Evolutionary conservation across 2,329 filamentous ascomycete species (phyloP).

Genomic region (Salinomyces thailandicus): DNA sequence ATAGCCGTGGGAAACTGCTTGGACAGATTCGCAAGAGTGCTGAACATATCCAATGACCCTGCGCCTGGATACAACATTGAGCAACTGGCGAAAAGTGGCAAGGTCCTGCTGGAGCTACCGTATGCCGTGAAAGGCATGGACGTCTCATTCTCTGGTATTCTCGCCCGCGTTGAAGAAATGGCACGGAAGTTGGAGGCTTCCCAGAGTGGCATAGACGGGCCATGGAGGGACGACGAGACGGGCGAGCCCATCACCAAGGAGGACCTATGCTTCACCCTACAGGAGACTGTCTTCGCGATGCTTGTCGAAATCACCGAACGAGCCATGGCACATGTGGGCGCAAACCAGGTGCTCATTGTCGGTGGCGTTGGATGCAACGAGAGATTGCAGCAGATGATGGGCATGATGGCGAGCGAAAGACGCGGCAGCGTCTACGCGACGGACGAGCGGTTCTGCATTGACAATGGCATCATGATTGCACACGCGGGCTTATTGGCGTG

Average conservation of each 20-base stretch:
- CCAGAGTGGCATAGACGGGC: slow-evolving; percentile 12
- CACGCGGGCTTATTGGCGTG: slow-evolving; percentile 85
- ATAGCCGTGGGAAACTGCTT: slow-evolving; percentile 97
- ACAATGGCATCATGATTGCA: slow-evolving; percentile 99
- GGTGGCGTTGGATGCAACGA: slow-evolving; percentile 94
- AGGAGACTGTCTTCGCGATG: slow-evolving; percentile 96
- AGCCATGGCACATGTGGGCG: slow-evolving; percentile 95
- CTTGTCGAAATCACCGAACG: slow-evolving; percentile 96
- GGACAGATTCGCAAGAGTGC: slow-evolving; percentile 84
- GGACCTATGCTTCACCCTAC: slow-evolving; percentile 86
- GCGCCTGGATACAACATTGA: slow-evolving; percentile 98
- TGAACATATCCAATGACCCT: slow-evolving; percentile 88
- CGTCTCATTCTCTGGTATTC: slow-evolving; percentile 86
- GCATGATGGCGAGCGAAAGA: slow-evolving; percentile 77
- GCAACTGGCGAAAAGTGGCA: slow-evolving; percentile 69
- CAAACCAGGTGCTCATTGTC: slow-evolving; percentile 81
- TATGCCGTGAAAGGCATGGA: slow-evolving; percentile 99
- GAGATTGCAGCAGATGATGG: slow-evolving; percentile 96
- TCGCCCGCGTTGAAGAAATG: slow-evolving; percentile 71
- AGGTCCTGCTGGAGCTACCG: slow-evolving; percentile 70
- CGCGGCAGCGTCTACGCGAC: slow-evolving; percentile 89
- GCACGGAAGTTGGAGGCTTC: slow-evolving; percentile 53
- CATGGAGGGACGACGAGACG: slow-evolving; percentile 32
- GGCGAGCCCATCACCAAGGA: slow-evolving; percentile 59
- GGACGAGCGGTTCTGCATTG: slow-evolving; percentile 95